Conservation (phyloP, 1,139 yeast species). For the Lodderomyces pseudojiufengensis region DNA sequence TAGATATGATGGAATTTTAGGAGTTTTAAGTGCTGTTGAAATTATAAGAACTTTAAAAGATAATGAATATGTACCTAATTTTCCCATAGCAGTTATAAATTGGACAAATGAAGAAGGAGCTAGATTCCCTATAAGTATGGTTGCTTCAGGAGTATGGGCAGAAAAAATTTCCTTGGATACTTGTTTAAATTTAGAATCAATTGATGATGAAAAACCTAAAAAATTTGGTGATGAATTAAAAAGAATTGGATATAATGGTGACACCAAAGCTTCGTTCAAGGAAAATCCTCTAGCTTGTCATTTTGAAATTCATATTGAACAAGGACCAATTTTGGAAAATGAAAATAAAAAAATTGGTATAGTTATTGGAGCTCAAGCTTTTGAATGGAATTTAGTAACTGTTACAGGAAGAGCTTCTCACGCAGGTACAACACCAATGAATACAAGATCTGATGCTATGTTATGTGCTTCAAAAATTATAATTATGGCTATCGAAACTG, state of each 20-base stretch:
- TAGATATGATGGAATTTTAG: slow-evolving; percentile 67
- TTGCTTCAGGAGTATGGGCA: slow-evolving; percentile 69
- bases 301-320: slow-evolving; percentile 74
- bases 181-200: slow-evolving; percentile 48
- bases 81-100: slow-evolving; percentile 59
- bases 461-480: slow-evolving; percentile 57
- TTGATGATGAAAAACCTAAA: slow-evolving; percentile 45
- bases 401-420: slow-evolving; percentile 64
- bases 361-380: slow-evolving; percentile 66
- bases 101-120: slow-evolving; percentile 86
- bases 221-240: slow-evolving; percentile 53
- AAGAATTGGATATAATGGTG: slow-evolving; percentile 62
- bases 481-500: slow-evolving; percentile 53
- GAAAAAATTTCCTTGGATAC: slow-evolving; percentile 44
- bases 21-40: slow-evolving; percentile 66
- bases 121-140: slow-evolving; percentile 62
- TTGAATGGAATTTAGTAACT: slow-evolving; percentile 54
- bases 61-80: slow-evolving; percentile 53
- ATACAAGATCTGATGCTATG: slow-evolving; percentile 58
- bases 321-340: slow-evolving; percentile 66
- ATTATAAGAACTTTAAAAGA: slow-evolving; percentile 62
- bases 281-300: slow-evolving; percentile 61
- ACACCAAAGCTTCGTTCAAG: slow-evolving; percentile 41
- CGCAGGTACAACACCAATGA: slow-evolving; percentile 74
- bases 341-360: slow-evolving; percentile 56